Evolutionary conservation across 352 stramenopile species (phyloP), one percentile per base, ranked within the genome.

Genomic region (Phytopythium sindhum): DNA sequence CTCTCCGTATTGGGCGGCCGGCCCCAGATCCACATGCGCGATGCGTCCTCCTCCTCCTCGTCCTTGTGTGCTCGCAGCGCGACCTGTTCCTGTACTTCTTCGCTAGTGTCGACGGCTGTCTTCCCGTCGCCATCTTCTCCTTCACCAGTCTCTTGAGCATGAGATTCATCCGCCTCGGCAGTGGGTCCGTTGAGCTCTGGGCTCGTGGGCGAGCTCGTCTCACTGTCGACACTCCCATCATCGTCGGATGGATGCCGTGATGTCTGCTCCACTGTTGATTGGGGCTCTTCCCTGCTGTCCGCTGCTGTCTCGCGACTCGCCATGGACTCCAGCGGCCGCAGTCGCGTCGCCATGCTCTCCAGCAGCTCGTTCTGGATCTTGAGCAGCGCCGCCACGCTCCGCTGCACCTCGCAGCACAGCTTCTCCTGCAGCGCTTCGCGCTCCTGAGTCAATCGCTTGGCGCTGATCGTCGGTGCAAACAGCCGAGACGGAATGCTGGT

Each of bases 21-120:
- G 0, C 86, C 86, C 86, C 86, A 95, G 15, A 93, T 71, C 69
- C 75, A 95, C 41, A 93, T 70, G 24, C 63, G 66, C 14, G 73
- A 81, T 6, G 42, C 60, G 10, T 63, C 58, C 23, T 78, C 72
- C n/a, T 75, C 41, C n/a, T 56, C 57, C 17, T 69, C 72, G 5
- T 54, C 45, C n/a, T 52, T 31, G 24, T 17, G 48, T 8, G 24
- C 48, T 31, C 14, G 6, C 48, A 37, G 26, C 15, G 48, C 1
- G 26, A 24, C 26, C 26, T n/a, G 24, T 5, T 55, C 48, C 48
- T 37, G 48, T 17, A 21, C 48, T 4, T 33, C 48, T 4, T 31
- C 48, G 1, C 10, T 7, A 31, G 44, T 4, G n/a, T 53, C 24
- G 4, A 19, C 15, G 0, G 14, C 17, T 4, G 24, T 17, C 6